Evolutionary conservation across 306 rosid species (phyloP).

Genomic region (Myrica gale): DNA sequence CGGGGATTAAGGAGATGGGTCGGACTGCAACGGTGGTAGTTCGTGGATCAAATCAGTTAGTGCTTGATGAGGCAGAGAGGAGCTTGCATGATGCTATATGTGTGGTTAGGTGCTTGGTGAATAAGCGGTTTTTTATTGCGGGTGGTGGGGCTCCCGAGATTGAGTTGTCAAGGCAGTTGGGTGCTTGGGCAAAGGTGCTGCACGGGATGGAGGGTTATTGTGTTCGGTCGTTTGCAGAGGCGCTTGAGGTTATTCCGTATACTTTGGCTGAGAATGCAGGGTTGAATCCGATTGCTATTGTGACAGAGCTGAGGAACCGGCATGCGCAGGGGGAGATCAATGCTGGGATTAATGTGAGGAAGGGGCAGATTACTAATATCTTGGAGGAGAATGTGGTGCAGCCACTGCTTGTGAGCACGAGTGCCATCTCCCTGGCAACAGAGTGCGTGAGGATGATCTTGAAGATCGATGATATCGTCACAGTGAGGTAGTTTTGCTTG

Average conservation of each 20-base stretch:
- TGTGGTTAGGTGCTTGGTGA: slow-evolving; percentile 93
- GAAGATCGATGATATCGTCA: slow-evolving; percentile 98
- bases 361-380: slow-evolving; percentile 97
- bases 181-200: slow-evolving; percentile 98
- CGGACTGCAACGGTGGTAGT: slow-evolving; percentile 83
- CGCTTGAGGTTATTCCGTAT: slow-evolving; percentile 95
- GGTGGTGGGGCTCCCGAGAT: slow-evolving; percentile 99
- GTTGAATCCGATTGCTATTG: slow-evolving; percentile 81
- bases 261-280: slow-evolving; percentile 97
- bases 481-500: slow-evolving; percentile 58
- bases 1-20: slow-evolving; percentile 95
- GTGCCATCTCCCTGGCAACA: slow-evolving; percentile 87
- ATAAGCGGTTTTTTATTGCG: slow-evolving; percentile 82
- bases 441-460: slow-evolving; percentile 99
- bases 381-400: slow-evolving; percentile 99
- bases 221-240: slow-evolving; percentile 83
- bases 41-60: slow-evolving; percentile 85
- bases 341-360: slow-evolving; percentile 97
- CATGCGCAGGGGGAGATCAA: slow-evolving; percentile 94
- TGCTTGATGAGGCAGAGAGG: slow-evolving; percentile 90
- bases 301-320: slow-evolving; percentile 95
- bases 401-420: slow-evolving; percentile 94
- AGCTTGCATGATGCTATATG: slow-evolving; percentile 96
- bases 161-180: slow-evolving; percentile 91
- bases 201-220: slow-evolving; percentile 99